phyloP scores from a whole-genome alignment of 2,329 filamentous ascomycete species.

The Cordyceps javanica region DNA sequence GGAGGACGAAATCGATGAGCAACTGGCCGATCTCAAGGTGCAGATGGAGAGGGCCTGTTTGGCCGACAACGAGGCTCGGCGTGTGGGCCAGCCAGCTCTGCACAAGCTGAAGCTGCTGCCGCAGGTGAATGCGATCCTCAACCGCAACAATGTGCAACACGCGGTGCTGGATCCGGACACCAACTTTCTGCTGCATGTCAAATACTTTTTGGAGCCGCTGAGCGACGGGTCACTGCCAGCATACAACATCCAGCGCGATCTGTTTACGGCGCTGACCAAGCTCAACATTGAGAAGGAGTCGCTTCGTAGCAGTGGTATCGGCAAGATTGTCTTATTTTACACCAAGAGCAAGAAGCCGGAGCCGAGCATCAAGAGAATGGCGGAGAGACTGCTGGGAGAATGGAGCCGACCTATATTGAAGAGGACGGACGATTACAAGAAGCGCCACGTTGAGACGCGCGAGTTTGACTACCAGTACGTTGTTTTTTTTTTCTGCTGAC shows the following conservation, averaged over 20 bases:
- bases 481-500: neutral
- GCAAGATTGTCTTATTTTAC: constrained; percentile 95
- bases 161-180: constrained; percentile 89
- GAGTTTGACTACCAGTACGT: constrained; percentile 60
- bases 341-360: constrained; percentile 91
- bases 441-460: constrained; percentile 61
- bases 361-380: constrained; percentile 83
- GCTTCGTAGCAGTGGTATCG: constrained; percentile 84
- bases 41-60: constrained; percentile 88
- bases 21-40: constrained; percentile 80
- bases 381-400: constrained; percentile 85
- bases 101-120: constrained; percentile 93
- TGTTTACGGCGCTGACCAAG: constrained; percentile 73
- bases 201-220: constrained; percentile 94
- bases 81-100: constrained; percentile 71
- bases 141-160: constrained; percentile 78
- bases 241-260: constrained; percentile 94
- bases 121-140: constrained; percentile 80
- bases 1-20: constrained; percentile 82
- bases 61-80: constrained; percentile 76
- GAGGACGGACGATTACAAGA: constrained; percentile 90
- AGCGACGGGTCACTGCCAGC: constrained; percentile 91
- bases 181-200: constrained; percentile 89
- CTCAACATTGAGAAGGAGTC: constrained; percentile 89
- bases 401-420: constrained; percentile 95